A percentile compares a stretch with the other conserved stretches of the same genome.
These are phyloP conservation scores for Berkeleyomyces rouxiae DNA, from an alignment of 2,329 filamentous ascomycete genomes.

Conservation along the genomic window DNA sequence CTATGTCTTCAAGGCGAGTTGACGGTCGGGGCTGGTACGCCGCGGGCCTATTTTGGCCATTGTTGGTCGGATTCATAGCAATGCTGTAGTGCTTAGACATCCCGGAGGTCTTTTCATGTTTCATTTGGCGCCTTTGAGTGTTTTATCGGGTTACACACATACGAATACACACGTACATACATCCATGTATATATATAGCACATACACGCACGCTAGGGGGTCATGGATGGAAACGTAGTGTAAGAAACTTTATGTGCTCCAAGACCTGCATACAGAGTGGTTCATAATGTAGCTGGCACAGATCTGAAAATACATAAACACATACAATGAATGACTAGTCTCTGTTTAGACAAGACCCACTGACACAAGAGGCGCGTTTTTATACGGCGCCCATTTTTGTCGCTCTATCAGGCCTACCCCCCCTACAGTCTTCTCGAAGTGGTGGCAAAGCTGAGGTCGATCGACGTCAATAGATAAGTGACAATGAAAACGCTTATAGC, in stretches of 20 bases:
- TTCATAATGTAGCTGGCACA: too few relatives aligned
- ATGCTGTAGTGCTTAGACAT: neutral
- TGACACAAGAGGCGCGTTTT: too few relatives aligned
- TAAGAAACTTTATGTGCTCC: too few relatives aligned
- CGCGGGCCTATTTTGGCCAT: neutral
- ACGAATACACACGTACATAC: neutral
- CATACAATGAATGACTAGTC: too few relatives aligned
- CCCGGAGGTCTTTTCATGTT: neutral
- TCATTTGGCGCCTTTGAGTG: neutral
- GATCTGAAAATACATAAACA: too few relatives aligned
- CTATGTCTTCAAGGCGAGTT: neutral
- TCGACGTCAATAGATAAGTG: slow-evolving; percentile 56
- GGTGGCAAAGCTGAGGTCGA: slow-evolving; percentile 58
- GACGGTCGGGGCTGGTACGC: neutral
- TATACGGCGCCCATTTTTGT: neutral
- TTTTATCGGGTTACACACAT: neutral
- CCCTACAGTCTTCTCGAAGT: slow-evolving; percentile 11
- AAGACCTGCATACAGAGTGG: too few relatives aligned
- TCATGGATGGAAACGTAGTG: too few relatives aligned
- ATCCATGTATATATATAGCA: neutral
- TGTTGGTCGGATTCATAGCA: neutral
- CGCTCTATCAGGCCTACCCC: neutral
- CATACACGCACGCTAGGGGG: neutral
- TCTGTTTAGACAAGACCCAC: too few relatives aligned
- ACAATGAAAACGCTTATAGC: slow-evolving; percentile 57